These are phyloP conservation scores for Penicillium freii DNA, from an alignment of 2,329 filamentous ascomycete species.

Conservation along the genomic window DNA sequence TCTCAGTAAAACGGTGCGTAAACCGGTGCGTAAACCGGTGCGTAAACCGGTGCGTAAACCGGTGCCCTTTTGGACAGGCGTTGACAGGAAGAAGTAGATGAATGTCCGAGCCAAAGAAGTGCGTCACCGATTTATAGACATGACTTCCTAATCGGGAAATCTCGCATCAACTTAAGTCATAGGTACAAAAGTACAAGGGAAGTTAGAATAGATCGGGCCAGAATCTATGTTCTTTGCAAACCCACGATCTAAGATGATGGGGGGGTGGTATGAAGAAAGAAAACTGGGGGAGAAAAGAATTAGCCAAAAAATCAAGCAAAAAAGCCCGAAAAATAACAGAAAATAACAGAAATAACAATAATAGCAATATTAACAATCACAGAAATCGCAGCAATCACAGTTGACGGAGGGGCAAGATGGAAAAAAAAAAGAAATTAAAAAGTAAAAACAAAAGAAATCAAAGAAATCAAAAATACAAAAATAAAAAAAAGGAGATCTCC, in stretches of 20 bases:
- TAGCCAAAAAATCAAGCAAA: background rate
- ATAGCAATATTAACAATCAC: slow-evolving; percentile 10
- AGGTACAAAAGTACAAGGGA: background rate
- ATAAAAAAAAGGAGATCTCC: background rate
- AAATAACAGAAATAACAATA: background rate
- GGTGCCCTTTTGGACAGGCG: slow-evolving; percentile 3
- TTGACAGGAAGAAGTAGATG: slow-evolving; percentile 10
- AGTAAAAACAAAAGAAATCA: slow-evolving; percentile 3
- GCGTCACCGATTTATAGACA: slow-evolving; percentile 22
- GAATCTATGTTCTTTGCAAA: background rate
- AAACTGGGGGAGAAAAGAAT: background rate
- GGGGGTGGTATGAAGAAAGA: background rate
- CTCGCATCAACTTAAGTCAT: slow-evolving; percentile 7
- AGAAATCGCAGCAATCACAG: background rate
- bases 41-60: background rate
- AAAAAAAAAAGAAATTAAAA: slow-evolving; percentile 1
- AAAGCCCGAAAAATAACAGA: background rate
- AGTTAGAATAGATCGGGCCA: slow-evolving; percentile 4
- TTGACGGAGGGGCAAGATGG: slow-evolving; percentile 3
- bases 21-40: too few relatives aligned
- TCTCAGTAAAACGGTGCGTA: background rate
- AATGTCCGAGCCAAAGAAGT: slow-evolving; percentile 10
- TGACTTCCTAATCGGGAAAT: slow-evolving; percentile 14
- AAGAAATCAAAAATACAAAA: background rate
- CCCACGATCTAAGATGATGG: background rate